phyloP scores from a whole-genome alignment of 176 grass and related monocot species.

The Dactylis glomerata region DNA sequence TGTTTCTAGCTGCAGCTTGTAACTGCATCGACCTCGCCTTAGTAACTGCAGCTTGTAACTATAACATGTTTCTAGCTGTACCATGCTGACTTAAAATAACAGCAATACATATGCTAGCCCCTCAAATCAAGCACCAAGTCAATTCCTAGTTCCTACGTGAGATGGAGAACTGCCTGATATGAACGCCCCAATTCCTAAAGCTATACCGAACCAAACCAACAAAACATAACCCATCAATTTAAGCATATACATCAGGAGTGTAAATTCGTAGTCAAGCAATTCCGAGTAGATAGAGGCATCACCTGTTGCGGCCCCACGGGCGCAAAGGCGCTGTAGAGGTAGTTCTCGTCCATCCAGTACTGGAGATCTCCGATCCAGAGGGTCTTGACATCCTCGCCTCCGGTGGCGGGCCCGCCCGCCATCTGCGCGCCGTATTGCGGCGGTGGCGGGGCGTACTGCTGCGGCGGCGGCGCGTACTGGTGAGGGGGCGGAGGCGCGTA shows the following conservation, averaged over 20 bases:
- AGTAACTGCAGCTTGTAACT: neutral
- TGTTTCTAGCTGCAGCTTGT: no score
- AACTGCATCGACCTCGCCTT: neutral
- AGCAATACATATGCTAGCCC: neutral
- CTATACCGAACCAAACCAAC: neutral
- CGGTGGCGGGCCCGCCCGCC: neutral
- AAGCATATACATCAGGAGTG: neutral
- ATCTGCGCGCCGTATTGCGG: slow-evolving; percentile 35
- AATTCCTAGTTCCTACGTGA: neutral
- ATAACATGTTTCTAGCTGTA: neutral
- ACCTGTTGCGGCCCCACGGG: slow-evolving; percentile 55
- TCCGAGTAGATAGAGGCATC: neutral
- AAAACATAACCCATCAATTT: neutral
- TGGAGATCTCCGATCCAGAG: slow-evolving; percentile 93
- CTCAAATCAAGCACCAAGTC: neutral
- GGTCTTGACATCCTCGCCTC: slow-evolving; percentile 59
- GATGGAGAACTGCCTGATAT: neutral
- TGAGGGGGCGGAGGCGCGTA: slow-evolving; percentile 34
- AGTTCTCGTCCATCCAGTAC: slow-evolving; percentile 91
- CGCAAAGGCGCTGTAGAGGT: slow-evolving; percentile 52
- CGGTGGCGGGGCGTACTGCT: slow-evolving; percentile 36
- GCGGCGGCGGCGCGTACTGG: slow-evolving; percentile 37
- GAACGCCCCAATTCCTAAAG: neutral
- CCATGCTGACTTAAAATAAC: neutral
- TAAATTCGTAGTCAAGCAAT: neutral